A percentile compares a stretch with the other conserved stretches of the same genome.
These are phyloP conservation scores for Corylus heterophylla DNA, from an alignment of 306 rosid genomes.

Conservation along the genomic window DNA sequence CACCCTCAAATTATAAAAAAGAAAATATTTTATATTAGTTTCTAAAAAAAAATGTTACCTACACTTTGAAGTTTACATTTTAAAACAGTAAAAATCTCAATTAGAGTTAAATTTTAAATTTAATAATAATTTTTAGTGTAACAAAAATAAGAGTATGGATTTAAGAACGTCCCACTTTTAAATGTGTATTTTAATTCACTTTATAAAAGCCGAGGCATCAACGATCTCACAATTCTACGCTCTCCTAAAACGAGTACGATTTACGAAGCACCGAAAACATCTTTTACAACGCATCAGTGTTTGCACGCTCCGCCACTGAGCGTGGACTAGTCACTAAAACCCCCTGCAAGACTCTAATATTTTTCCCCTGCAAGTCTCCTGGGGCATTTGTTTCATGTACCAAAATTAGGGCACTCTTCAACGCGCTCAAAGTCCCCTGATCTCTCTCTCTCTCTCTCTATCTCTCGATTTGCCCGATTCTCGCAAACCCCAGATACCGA, in stretches of 20 bases:
- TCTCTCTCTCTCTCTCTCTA: background rate
- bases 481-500: background rate
- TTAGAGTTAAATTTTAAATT: too few relatives aligned
- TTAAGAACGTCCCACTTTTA: too few relatives aligned
- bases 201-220: background rate
- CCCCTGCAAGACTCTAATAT: background rate
- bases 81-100: too few relatives aligned
- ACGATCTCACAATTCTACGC: background rate
- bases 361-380: background rate
- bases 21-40: too few relatives aligned
- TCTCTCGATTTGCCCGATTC: conserved; percentile 31
- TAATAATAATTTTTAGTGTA: too few relatives aligned
- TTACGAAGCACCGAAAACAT: background rate
- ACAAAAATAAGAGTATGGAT: too few relatives aligned
- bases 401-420: conserved; percentile 25
- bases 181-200: too few relatives aligned
- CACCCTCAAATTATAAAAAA: too few relatives aligned
- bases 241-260: background rate
- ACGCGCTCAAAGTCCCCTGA: background rate
- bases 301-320: background rate
- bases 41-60: too few relatives aligned
- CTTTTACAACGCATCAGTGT: background rate
- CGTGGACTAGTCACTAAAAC: conserved; percentile 6
- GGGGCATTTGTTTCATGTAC: background rate
- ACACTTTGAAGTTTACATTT: too few relatives aligned